Conservation (phyloP, 768 basidiomycete species). For the Tubosaeta sp. region DNA sequence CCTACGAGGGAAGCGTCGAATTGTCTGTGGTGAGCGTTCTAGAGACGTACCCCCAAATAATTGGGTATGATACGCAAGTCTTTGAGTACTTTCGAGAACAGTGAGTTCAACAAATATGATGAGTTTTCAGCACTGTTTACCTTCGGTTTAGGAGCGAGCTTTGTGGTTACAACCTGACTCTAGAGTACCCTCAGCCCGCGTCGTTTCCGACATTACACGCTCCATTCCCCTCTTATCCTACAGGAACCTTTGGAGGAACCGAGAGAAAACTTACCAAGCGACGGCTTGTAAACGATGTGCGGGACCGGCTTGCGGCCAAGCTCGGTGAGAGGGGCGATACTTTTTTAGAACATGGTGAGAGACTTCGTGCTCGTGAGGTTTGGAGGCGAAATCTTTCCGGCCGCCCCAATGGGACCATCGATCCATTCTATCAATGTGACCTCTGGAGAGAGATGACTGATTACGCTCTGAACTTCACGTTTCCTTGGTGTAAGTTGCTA, state of each 20-base stretch:
- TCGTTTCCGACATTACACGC: conserved; percentile 37
- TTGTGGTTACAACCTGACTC: conserved; percentile 62
- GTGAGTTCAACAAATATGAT: conserved; percentile 36
- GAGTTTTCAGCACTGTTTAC: not conserved
- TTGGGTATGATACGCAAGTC: conserved; percentile 64
- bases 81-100: conserved; percentile 66
- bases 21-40: conserved; percentile 57
- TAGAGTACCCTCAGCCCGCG: conserved; percentile 64
- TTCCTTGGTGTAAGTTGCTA: conserved; percentile 46
- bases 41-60: conserved; percentile 73
- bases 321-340: conserved; percentile 14
- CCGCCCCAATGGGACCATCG: conserved; percentile 53
- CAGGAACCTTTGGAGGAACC: conserved; percentile 1
- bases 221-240: not conserved
- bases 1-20: conserved; percentile 45
- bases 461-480: conserved; percentile 67
- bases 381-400: conserved; percentile 47
- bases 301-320: conserved; percentile 2
- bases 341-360: conserved; percentile 18
- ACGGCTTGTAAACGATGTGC: conserved; percentile 9
- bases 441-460: conserved; percentile 59
- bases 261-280: conserved; percentile 7
- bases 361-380: conserved; percentile 16
- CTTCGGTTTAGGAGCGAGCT: conserved; percentile 42
- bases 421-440: conserved; percentile 60